Percentiles rank a stretch among this genome's conserved stretches.
These are phyloP conservation scores for Gossypium turneri DNA, from an alignment of 345 rosid species.

Conservation along the genomic window DNA sequence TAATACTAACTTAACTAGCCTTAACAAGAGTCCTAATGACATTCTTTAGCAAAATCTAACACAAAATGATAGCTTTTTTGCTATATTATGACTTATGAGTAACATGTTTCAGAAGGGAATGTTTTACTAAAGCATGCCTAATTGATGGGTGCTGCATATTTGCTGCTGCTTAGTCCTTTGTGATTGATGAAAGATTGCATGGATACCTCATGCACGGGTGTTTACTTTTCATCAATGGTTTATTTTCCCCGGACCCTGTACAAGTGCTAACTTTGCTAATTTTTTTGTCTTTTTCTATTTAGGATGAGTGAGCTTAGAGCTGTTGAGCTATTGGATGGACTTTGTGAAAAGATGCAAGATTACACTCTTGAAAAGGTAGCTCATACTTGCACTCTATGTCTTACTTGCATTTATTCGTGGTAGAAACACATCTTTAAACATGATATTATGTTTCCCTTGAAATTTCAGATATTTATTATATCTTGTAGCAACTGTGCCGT, in stretches of 20 bases:
- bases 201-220: neutral
- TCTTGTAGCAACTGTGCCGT: neutral
- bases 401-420: neutral
- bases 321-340: constrained; percentile 86
- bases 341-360: constrained; percentile 90
- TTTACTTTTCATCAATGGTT: neutral
- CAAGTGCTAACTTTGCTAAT: neutral
- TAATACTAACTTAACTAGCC: neutral
- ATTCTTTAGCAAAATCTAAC: neutral
- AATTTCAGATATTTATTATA: neutral
- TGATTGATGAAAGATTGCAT: too few relatives aligned
- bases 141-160: neutral
- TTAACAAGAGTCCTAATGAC: neutral
- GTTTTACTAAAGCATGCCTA: neutral
- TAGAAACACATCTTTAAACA: neutral
- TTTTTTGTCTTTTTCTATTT: constrained; percentile 11
- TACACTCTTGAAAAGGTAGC: constrained; percentile 82
- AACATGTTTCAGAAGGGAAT: neutral
- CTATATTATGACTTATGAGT: neutral
- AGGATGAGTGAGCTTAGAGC: constrained; percentile 92
- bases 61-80: neutral
- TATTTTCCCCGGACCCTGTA: neutral
- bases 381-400: neutral
- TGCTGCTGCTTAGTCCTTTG: neutral
- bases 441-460: neutral